Evolutionary conservation across 1,284 basidiomycete genomes (phyloP), one percentile per base, ranked within the genome.

Genomic region (Rhodofomes roseus): DNA sequence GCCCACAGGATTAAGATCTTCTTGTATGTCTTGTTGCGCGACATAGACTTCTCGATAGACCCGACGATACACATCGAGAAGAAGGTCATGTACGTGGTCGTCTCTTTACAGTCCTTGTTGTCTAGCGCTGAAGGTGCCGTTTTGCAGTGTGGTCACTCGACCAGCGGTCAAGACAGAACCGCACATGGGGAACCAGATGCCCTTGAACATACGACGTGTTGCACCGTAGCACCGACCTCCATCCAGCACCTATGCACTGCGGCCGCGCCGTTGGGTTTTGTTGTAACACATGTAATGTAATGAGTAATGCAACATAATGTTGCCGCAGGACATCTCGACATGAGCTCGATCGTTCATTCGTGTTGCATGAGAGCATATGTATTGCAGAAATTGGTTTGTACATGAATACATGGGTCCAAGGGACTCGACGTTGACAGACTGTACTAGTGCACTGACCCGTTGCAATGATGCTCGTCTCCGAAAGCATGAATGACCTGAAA

Each of bases 31-130:
- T 76, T 87, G 50, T 58, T 86, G 52, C 79, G 78, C 64, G 83
- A 86, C 71, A 72, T 86, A 56, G 80, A 81, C 65, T 83, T 84
- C 73, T 72, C 76, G 56, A 75, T 81, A 29, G 81, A 84, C 67
- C 76, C 80, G 27, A 71, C 73, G 52, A 70, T 83, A 63, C 77
- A 83, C 64, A 81, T 86, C 64, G 83, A 86, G 76, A 86, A 86
- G 73, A 80, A 78, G 58, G 77, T 84, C 70, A 86, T 85, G 85
- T 87, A 68, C 75, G 83, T 79, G 58, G 4, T 56, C 25, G 57
- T 43, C 23, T 12, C n/a, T 54, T 50, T 23, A 48, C 43, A 34
- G 44, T 2, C 55, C 50, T 55, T 22, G 54, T 37, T 61, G 60
- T 50, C 51, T 50, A 57, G 46, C 4, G 20, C 56, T 65, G 23